These are phyloP conservation scores for Mycena polygramma DNA, from an alignment of 768 basidiomycete genomes.

Conservation along the genomic window DNA sequence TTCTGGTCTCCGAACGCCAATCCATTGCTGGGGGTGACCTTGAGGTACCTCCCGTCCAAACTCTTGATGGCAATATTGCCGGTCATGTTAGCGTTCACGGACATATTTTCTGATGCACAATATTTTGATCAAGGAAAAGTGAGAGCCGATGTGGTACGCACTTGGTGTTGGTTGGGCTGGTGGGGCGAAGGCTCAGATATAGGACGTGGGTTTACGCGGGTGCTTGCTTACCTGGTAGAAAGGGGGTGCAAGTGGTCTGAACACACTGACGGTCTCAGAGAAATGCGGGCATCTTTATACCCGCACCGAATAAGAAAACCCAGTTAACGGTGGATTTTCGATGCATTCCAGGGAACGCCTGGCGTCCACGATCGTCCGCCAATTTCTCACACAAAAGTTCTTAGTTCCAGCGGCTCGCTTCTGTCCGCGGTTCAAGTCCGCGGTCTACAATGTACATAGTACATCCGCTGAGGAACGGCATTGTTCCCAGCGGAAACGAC, in stretches of 20 bases:
- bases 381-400: background rate
- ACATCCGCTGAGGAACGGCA: too few species aligned
- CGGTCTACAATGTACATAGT: too few species aligned
- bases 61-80: conserved; percentile 20
- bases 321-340: too few species aligned
- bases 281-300: background rate
- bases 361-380: background rate
- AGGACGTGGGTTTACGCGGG: background rate
- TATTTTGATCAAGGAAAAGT: background rate
- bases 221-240: background rate
- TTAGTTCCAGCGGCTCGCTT: background rate
- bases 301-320: too few species aligned
- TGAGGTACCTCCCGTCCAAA: conserved; percentile 10
- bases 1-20: conserved; percentile 2
- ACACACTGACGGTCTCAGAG: background rate
- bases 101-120: background rate
- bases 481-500: too few species aligned
- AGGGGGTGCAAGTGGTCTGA: background rate
- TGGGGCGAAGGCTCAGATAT: background rate
- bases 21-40: conserved; percentile 10
- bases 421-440: too few species aligned
- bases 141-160: background rate
- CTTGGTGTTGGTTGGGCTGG: background rate
- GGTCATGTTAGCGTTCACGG: conserved; percentile 18
- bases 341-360: too few species aligned